Base-by-base conservation (phyloP, 805 yeast genomes). In the Candida hungchunana region DNA sequence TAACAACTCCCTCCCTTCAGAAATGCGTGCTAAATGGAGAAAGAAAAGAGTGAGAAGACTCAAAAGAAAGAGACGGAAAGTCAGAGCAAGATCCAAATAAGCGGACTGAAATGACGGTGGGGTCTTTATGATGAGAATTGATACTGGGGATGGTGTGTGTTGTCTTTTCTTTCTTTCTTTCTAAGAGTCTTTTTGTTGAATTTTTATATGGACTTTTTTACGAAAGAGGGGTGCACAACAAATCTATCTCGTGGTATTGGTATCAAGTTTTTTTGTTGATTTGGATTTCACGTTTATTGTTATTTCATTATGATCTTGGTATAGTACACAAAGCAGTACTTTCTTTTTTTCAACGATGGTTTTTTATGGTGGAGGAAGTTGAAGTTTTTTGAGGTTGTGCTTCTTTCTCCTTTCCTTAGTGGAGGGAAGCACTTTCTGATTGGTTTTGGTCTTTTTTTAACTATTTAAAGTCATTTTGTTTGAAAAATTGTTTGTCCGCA, bases 41-140 rank as follows among this genome's bases (percentile, higher is more conserved):
- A 90, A 90, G 85, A 90, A 90, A 95, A 90, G 97, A 89, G 95
- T 84, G 74, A 89, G 97, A 86, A 87, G 97, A 86, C 85, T 90
- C 70, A 90, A 90, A 86, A 87, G 97, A 81, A 90, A 90, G 95
- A 86, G 97, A 84, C 96, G 97, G 97, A 90, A 90, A 96, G 96
- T 90, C 66, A 87, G 97, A 86, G 97, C 97, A 76, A 88, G 97
- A 86, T 86, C 96, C 79, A 85, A 85, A 82, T 85, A 83, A 83
- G 77, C 84, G 82, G 64, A 61, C 53, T 50, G 50, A 45, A 39
- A 40, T 44, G 43, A 37, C 43, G 25, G 28, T 36, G 30, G n/a
- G n/a, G n/a, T n/a, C n/a, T n/a, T n/a, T n/a, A n/a, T n/a, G n/a
- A n/a, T n/a, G n/a, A n/a, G n/a, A n/a, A n/a, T 24, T 9, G 14